Percentiles rank a stretch among this genome's conserved stretches.
These are phyloP conservation scores for Ogataea hybrid DNA, from an alignment of 1,139 yeast species.

Conservation along the genomic window DNA sequence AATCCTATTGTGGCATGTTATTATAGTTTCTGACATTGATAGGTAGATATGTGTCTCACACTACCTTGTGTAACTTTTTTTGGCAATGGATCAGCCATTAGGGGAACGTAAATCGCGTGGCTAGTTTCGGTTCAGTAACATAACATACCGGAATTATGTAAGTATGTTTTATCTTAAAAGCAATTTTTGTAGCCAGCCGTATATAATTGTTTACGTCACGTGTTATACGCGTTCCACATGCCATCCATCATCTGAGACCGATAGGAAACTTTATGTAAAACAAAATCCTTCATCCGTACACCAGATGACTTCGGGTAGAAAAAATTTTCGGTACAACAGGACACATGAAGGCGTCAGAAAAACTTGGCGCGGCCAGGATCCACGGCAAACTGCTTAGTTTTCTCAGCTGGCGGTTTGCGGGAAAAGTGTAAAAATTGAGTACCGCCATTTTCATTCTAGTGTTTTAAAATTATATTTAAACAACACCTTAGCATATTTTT, in stretches of 20 bases:
- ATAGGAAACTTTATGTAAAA: not conserved
- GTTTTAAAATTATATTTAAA: slow-evolving; percentile 8
- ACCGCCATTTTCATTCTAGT: slow-evolving; percentile 14
- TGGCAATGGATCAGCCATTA: slow-evolving; percentile 2
- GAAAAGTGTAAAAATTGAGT: slow-evolving; percentile 9
- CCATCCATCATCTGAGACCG: too few relatives aligned
- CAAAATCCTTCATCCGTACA: not conserved
- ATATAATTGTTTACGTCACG: not conserved
- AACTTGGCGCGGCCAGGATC: not conserved
- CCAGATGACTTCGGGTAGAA: not conserved
- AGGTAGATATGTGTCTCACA: slow-evolving; percentile 1
- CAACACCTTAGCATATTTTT: slow-evolving; percentile 1
- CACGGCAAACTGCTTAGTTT: not conserved
- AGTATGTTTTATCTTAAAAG: too few relatives aligned
- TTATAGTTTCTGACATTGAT: slow-evolving; percentile 7
- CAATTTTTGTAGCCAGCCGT: not conserved
- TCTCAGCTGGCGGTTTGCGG: slow-evolving; percentile 9
- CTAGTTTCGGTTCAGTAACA: slow-evolving; percentile 1
- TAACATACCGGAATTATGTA: not conserved
- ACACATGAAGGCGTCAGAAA: not conserved
- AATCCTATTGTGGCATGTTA: not conserved
- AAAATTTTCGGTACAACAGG: slow-evolving; percentile 2
- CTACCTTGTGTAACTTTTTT: slow-evolving; percentile 2
- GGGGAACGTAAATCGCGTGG: not conserved
- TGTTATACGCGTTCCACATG: too few relatives aligned